Evolutionary conservation across 176 grass and related monocot species (phyloP).

Genomic region (Neostapfia colusana): DNA sequence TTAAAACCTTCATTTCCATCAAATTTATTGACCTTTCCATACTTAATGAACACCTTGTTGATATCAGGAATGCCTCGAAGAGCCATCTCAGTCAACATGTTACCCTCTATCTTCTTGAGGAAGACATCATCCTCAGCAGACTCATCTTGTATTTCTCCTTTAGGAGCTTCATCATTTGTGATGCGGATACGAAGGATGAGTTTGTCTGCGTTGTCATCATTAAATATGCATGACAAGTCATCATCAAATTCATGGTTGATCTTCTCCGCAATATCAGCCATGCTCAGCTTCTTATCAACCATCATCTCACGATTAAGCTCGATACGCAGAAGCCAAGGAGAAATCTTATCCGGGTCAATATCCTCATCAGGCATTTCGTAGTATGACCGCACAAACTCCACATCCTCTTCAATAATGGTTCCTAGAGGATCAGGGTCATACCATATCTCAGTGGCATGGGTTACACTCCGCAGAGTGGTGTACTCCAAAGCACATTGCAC

Average conservation of each 20-base stretch:
- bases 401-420: conserved; percentile 91
- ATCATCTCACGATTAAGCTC: conserved; percentile 98
- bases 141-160: conserved; percentile 90
- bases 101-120: conserved; percentile 84
- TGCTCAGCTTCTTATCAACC: conserved; percentile 99
- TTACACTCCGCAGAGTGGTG: conserved; percentile 88
- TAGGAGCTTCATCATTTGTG: conserved; percentile 88
- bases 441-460: conserved; percentile 95
- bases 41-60: conserved; percentile 95
- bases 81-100: conserved; percentile 98
- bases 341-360: conserved; percentile 86
- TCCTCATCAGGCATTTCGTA: conserved; percentile 99
- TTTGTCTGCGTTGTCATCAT: conserved; percentile 97
- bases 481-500: conserved; percentile 96
- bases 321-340: conserved; percentile 90
- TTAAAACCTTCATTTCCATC: conserved; percentile 73
- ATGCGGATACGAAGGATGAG: conserved; percentile 93
- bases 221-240: conserved; percentile 92
- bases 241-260: conserved; percentile 95
- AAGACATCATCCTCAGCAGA: conserved; percentile 91
- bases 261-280: conserved; percentile 95
- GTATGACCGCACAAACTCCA: conserved; percentile 87
- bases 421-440: conserved; percentile 92
- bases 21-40: conserved; percentile 74
- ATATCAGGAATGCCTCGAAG: conserved; percentile 95